Base-by-base conservation (phyloP, 306 rosid species). In the Cajanus cajan region DNA sequence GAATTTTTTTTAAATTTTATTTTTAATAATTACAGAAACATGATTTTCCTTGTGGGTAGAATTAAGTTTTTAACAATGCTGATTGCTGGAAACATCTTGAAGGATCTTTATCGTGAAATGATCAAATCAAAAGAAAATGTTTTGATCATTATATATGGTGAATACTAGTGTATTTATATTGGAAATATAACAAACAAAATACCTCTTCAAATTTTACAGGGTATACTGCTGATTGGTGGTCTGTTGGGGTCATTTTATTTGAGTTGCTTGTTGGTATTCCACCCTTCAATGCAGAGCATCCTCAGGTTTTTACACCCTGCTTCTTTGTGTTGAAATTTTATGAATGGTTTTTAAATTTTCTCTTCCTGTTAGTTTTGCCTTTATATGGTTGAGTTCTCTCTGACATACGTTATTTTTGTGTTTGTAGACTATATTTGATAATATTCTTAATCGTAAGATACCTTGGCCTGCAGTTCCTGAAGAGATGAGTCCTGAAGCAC, bases 211-310 rank as follows among this genome's bases (percentile, higher is more conserved):
- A 47, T 77, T 73, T 51, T 77, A 68, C 87, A 96, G 99, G 87
- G 44, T 89, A 87, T 84, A 96, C 98, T 66, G 99, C 99, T 0
- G 99, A 96, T 87, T 96, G 99, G 99, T 96, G 99, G 99, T 96
- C 99, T 79, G 99, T 93, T 77, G 99, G 99, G 54, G 92, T 96
- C 80, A 91, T 96, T 83, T 90, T 96, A 85, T 96, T 93, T 84
- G 99, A 96, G 86, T 84, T 96, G 83, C 90, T 96, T 85, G 98
- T 96, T 82, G 99, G 99, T 48, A 90, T 96, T 85, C 99, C 99
- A 67, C 99, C 99, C 79, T 96, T 96, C 87, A 93, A 96, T 85
- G 97, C 98, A 0, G 98, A 89, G 86, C 99, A 96, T 89, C 98
- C 99, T 84, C 99, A 96, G 97, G 99, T 94, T 71, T 94, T 71